Evolutionary conservation across 257 asterid species (phyloP), one percentile per base, ranked within the genome.

Genomic region (Salvia splendens): DNA sequence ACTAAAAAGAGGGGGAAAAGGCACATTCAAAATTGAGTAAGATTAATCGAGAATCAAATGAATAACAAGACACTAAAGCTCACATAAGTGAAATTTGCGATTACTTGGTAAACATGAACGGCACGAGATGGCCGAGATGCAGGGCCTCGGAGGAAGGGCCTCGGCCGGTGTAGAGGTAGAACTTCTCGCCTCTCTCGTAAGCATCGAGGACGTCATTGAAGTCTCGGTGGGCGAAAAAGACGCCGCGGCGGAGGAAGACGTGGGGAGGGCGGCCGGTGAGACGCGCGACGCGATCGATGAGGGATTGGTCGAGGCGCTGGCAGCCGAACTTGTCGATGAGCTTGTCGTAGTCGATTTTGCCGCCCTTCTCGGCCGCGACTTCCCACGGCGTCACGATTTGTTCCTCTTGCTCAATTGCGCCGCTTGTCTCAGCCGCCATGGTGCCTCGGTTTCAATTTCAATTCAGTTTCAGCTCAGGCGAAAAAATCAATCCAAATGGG

Each of bases 61-160:
- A 3, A 12, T 7, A 17, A 58, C 15, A 43, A 7, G 8, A 7
- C 41, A 8, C 42, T 35, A 20, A 45, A 55, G 32, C 51, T 17
- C 58, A 54, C 9, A 63, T 12, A 36, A 65, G 1, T 45, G 12
- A 20, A 30, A 64, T 12, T 36, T 7, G 20, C n/a, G 53, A 73
- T 71, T 81, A 94, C 97, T 84, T 91, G 70, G 97, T 94, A 78
- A 94, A 94, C 99, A 94, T 86, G 60, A 94, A 94, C 2, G 99
- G 99, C 46, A 94, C 76, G 12, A 94, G 87, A 81, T 94, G 99
- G 10, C 99, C 99, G 80, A 94, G 84, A 81, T 94, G 99, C 85
- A 94, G 67, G 12, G 99, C 86, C 80, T 94, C 99, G 1, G 99
- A 94, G 3, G 99, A 94, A 15, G 99, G 96, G 14, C 99, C 99